Percentiles rank a stretch among this genome's conserved stretches.
These are phyloP conservation scores for Aureobasidium musti DNA, from an alignment of 2,329 filamentous ascomycete species.

Conservation along the genomic window DNA sequence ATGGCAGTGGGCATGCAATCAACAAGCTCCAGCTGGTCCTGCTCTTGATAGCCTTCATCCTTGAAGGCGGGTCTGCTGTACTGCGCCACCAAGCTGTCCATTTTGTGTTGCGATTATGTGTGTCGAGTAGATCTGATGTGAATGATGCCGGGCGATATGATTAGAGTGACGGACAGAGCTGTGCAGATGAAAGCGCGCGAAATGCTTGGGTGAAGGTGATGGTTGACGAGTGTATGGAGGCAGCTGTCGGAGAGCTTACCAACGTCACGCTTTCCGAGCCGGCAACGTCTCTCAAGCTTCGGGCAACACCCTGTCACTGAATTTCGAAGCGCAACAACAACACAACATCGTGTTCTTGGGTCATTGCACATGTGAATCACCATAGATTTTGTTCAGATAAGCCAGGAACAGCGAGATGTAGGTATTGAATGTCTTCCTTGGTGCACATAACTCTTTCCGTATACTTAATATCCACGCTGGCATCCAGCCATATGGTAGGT, in stretches of 20 bases:
- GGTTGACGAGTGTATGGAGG: constrained; percentile 12
- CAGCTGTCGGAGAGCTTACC: constrained; percentile 25
- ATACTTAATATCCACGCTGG: too few relatives aligned
- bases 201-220: constrained; percentile 14
- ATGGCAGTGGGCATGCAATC: constrained; percentile 69
- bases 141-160: not conserved
- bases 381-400: too few relatives aligned
- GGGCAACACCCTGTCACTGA: not conserved
- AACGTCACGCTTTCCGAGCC: constrained; percentile 14
- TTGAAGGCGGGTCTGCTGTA: constrained; percentile 80
- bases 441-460: too few relatives aligned
- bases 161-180: not conserved
- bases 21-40: constrained; percentile 67
- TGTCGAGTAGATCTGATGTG: not conserved
- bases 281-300: constrained; percentile 5
- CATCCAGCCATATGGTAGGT: too few relatives aligned
- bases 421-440: not conserved
- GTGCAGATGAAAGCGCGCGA: constrained; percentile 1
- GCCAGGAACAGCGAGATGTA: not conserved
- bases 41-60: constrained; percentile 66
- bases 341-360: not conserved
- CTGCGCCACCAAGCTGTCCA: constrained; percentile 91
- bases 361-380: not conserved
- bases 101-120: constrained; percentile 46
- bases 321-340: not conserved